phyloP scores from a whole-genome alignment of 805 yeast species.

The Groenewaldozyma tartarivorans region DNA sequence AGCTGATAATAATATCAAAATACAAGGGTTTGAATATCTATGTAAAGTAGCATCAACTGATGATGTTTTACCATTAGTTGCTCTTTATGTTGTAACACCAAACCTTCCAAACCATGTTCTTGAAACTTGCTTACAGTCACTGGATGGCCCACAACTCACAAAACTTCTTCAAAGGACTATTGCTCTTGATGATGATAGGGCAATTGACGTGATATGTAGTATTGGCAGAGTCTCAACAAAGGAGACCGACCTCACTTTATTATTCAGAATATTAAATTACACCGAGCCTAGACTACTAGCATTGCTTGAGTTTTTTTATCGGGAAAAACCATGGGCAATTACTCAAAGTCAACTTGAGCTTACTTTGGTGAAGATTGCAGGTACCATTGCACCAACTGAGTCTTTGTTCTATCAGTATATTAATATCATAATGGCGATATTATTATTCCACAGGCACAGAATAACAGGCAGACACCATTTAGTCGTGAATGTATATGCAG shows the following conservation, averaged over 20 bases:
- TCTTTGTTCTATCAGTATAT: too few species aligned
- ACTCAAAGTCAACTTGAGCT: slow-evolving; percentile 60
- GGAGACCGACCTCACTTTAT: background rate
- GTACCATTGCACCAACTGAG: too few species aligned
- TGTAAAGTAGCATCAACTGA: background rate
- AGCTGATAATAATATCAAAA: too few species aligned
- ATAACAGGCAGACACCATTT: slow-evolving; percentile 68
- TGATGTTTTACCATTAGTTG: background rate
- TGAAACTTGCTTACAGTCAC: background rate
- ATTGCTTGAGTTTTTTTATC: slow-evolving; percentile 24
- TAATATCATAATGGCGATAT: slow-evolving; percentile 49
- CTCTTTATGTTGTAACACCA: background rate
- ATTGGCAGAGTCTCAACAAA: background rate
- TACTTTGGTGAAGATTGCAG: slow-evolving; percentile 33
- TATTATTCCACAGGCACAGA: slow-evolving; percentile 61
- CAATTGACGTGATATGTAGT: background rate
- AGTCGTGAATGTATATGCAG: slow-evolving; percentile 38
- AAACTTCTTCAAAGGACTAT: background rate
- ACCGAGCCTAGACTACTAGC: background rate
- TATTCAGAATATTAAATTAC: background rate
- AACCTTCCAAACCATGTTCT: background rate
- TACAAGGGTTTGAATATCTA: too few species aligned
- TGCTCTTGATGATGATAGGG: background rate
- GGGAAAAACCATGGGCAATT: slow-evolving; percentile 47
- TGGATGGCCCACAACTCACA: background rate